These are phyloP conservation scores for Iberis pinnata DNA, from an alignment of 345 rosid genomes.

Conservation along the genomic window DNA sequence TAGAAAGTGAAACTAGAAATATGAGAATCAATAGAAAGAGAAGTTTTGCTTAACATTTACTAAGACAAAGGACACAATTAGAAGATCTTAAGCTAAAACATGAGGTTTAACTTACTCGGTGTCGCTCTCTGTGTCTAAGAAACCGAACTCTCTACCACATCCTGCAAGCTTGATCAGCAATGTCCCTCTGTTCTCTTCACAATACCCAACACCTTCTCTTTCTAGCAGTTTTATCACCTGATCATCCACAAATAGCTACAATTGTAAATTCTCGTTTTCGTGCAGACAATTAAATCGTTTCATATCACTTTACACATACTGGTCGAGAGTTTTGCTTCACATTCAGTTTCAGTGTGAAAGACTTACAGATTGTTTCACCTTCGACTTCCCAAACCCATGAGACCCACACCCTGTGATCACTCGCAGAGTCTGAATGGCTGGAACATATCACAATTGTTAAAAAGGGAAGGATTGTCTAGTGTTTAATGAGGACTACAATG, in stretches of 20 bases:
- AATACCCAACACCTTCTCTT: conserved; percentile 53
- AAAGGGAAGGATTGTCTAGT: not conserved
- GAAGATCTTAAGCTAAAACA: conserved; percentile 16
- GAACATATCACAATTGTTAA: conserved; percentile 18
- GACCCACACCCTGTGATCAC: conserved; percentile 92
- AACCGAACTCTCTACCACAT: conserved; percentile 49
- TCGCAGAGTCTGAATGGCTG: conserved; percentile 76
- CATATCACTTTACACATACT: not conserved
- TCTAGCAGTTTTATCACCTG: conserved; percentile 60
- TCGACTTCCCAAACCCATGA: conserved; percentile 73
- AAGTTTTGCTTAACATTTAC: conserved; percentile 1
- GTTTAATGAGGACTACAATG: not conserved
- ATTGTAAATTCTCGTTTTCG: not conserved
- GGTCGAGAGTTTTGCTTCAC: not conserved
- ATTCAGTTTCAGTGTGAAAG: not conserved
- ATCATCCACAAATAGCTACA: conserved; percentile 11
- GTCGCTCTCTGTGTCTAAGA: conserved; percentile 58
- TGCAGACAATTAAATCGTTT: not conserved
- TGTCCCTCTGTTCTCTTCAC: conserved; percentile 77
- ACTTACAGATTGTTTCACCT: conserved; percentile 80
- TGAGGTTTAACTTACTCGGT: conserved; percentile 31
- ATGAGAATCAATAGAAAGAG: not conserved
- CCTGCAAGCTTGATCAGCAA: conserved; percentile 58
- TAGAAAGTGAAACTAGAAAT: not conserved
- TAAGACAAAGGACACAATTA: conserved; percentile 10